phyloP scores from a whole-genome alignment of 2,329 filamentous ascomycete genomes.

The Aspergillus clavatus region DNA sequence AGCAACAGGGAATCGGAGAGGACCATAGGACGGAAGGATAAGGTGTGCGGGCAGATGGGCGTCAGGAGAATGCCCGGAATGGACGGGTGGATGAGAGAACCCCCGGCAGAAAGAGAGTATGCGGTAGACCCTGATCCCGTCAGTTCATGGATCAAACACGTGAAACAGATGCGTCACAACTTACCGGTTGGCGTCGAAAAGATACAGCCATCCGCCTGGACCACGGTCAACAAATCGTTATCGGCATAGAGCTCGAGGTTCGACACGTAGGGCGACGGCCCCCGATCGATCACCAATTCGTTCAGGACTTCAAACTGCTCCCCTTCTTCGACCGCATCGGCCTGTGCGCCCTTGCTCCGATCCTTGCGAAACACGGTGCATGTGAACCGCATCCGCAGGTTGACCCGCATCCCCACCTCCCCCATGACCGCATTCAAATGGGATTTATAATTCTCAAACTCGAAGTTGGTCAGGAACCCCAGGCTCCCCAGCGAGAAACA shows the following conservation, averaged over 20 bases:
- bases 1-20: constrained; percentile 91
- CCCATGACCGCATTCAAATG: constrained; percentile 89
- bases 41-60: constrained; percentile 93
- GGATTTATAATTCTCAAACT: constrained; percentile 82
- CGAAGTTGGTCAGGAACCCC: constrained; percentile 94
- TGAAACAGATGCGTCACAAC: constrained; percentile 7
- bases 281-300: constrained; percentile 95
- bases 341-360: constrained; percentile 40
- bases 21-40: constrained; percentile 97
- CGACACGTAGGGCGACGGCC: constrained; percentile 93
- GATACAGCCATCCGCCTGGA: constrained; percentile 96
- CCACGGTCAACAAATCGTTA: constrained; percentile 87
- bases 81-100: constrained; percentile 91
- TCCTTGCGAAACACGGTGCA: constrained; percentile 87
- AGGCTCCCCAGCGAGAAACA: constrained; percentile 89
- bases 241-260: constrained; percentile 96
- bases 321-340: constrained; percentile 69
- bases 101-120: constrained; percentile 92
- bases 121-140: constrained; percentile 65
- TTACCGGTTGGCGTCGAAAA: constrained; percentile 88
- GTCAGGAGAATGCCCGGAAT: constrained; percentile 95
- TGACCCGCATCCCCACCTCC: constrained; percentile 92
- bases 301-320: constrained; percentile 98
- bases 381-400: constrained; percentile 96
- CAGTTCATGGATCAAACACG: constrained; percentile 1